Base-by-base conservation (phyloP, 2,329 filamentous ascomycete species). In the Stagonosporopsis rhizophila region DNA sequence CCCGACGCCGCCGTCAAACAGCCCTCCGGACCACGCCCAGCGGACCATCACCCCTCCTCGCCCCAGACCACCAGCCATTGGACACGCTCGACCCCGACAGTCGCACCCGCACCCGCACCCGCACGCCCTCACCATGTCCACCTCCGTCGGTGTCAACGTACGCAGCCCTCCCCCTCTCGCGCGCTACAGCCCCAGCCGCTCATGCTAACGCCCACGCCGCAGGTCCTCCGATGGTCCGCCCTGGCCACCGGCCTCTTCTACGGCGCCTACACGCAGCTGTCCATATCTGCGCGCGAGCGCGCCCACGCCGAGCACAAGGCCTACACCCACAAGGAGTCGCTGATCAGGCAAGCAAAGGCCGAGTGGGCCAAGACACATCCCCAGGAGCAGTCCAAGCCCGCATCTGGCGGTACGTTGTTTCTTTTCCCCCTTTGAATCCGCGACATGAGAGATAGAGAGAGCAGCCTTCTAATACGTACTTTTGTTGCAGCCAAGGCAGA, bases 171-270 rank as follows among this genome's bases (percentile, higher is more conserved):
- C 49, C 46, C 12, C 22, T 19, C 45, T 39, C 34, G 42, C 52
- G 55, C 60, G 54, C 38, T 15, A 27, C 37, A 40, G 17, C 11
- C 61, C 49, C 27, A 30, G 35, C 39, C 37, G 52, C 45, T 14
- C 37, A 47, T 63, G 67, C 71, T 75, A 65, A 75, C 49, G 19
- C 27, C 41, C 40, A 61, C 60, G 50, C 46, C 48, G 54, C 79
- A 99, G 95, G 94, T 99, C 79, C 87, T 98, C 79, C 93, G 95
- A 81, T 99, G 94, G 86, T 94, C 92, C 75, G 93, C 93, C 77
- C 90, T 99, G 68, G 90, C 88, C 75, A 84, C 92, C 74, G 95
- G 95, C 77, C 82, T 98, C 77, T 89, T 96, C 82, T 99, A 99
- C 83, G 95, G 95, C 78, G 87, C 96, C 83, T 91, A 89, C 80